Evolutionary conservation across 345 rosid species (phyloP), one percentile per base, ranked within the genome.

Genomic region (Triadica sebifera): DNA sequence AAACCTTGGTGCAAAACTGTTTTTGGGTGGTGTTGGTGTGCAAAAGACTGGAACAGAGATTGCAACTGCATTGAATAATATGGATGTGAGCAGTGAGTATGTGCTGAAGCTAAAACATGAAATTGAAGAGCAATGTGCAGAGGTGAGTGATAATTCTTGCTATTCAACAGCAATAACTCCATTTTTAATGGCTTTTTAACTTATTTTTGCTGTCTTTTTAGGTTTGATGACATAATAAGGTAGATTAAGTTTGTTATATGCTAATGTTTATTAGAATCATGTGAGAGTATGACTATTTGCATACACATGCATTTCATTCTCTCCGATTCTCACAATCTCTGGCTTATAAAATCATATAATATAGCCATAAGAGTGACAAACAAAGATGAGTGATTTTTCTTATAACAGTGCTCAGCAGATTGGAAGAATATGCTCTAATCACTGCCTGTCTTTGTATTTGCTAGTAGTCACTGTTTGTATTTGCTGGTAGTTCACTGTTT

Each of bases 51-150:
- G 99, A 75, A 90, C 87, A 2, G 99, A 93, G 85, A 83, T 95
- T 80, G 99, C 99, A n/a, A 93, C 96, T 7, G 93, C 94, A 71
- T 86, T 95, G 80, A 95, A 95, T 72, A 95, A 95, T 81, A 87
- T 91, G 90, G 99, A 93, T 82, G 91, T 95, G 75, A 91, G 99
- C 83, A 82, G 96, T 3, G 97, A 93, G 79, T 95, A 95, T 75
- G 91, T 95, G 56, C 80, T 89, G 70, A 95, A 95, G 84, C 85
- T 95, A 22, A 95, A 93, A 77, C 90, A 90, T 15, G 98, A 90
- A 88, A 88, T 93, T 72, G 99, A 95, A 83, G 98, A 93, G 86
- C 94, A 89, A 76, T 95, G 99, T 61, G 78, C 93, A 20, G 96
- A 91, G 99, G 99, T 95, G 74, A 83, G 89, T 78, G 47, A 53